Conservation (phyloP, 2,329 filamentous ascomycete species). For the Aspergillus terreus region DNA sequence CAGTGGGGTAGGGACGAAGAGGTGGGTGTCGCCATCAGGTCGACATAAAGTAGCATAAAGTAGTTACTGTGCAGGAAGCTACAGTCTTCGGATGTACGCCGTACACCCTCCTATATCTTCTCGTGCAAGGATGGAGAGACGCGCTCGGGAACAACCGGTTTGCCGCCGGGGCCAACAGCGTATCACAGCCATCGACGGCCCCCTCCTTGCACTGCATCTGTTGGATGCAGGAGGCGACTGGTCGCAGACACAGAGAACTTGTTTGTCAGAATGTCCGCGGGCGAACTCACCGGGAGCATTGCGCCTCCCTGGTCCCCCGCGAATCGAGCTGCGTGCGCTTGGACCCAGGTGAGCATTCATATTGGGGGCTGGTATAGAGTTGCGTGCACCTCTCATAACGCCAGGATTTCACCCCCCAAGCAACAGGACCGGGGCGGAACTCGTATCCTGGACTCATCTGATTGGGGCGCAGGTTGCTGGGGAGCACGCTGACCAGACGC, state of each 20-base stretch:
- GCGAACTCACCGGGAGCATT: not conserved
- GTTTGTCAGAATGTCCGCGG: slow-evolving; percentile 1
- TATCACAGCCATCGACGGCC: not conserved
- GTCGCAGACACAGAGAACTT: not conserved
- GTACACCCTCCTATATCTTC: no score
- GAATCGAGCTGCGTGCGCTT: not conserved
- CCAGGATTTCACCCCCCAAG: not conserved
- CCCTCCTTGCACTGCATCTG: not conserved
- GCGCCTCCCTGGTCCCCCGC: not conserved
- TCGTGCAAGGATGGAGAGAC: not conserved
- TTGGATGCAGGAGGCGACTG: not conserved
- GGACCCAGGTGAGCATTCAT: not conserved
- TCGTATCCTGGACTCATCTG: slow-evolving; percentile 5
- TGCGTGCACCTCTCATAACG: slow-evolving; percentile 4
- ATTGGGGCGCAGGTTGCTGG: not conserved
- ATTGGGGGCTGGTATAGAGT: slow-evolving; percentile 4
- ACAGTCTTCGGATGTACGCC: no score
- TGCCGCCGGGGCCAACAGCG: not conserved
- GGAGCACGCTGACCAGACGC: slow-evolving; percentile 2
- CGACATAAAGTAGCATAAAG: no score
- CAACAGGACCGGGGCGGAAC: slow-evolving; percentile 1
- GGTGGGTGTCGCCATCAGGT: not conserved
- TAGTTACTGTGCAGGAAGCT: no score
- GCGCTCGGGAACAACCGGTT: slow-evolving; percentile 2
- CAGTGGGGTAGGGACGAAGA: not conserved